Percentiles rank a stretch among this genome's conserved stretches.
Conservation (phyloP, 495 filamentous ascomycete species). For the Corynascus novoguineensis region DNA sequence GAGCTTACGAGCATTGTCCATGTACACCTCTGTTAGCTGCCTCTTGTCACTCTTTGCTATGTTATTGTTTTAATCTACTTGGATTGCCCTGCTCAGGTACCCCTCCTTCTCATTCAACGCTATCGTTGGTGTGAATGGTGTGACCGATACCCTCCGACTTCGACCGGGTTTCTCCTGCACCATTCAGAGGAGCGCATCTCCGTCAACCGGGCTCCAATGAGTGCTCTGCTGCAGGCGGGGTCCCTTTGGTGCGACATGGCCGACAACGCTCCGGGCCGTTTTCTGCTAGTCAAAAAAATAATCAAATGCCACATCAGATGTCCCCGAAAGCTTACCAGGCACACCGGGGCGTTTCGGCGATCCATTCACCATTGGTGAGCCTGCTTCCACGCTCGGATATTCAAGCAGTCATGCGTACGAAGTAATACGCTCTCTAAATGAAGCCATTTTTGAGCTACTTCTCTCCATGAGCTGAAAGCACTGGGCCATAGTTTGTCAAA, state of each 20-base stretch:
- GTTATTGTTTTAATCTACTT: background rate
- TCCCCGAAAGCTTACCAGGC: constrained; percentile 1
- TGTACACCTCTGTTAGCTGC: background rate
- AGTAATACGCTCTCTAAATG: too few relatives aligned
- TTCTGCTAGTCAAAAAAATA: background rate
- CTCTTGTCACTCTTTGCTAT: background rate
- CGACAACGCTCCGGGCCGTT: constrained; percentile 8
- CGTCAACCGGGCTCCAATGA: constrained; percentile 18
- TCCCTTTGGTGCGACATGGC: constrained; percentile 3
- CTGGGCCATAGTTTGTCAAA: too few relatives aligned
- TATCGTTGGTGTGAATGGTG: constrained; percentile 20
- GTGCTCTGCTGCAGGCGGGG: background rate
- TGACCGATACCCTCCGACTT: constrained; percentile 17
- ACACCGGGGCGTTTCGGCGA: too few relatives aligned
- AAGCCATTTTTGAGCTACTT: too few relatives aligned
- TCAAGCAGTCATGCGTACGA: too few relatives aligned
- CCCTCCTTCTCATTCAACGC: constrained; percentile 3
- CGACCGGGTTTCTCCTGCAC: constrained; percentile 14
- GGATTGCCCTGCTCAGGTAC: constrained; percentile 7
- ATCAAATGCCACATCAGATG: background rate
- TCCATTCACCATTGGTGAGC: too few relatives aligned
- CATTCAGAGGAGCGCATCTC: constrained; percentile 10
- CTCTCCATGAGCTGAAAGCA: too few relatives aligned
- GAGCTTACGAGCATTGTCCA: background rate
- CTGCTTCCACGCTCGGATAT: too few relatives aligned